Percentiles rank a stretch among this genome's conserved stretches.
Conservation (phyloP, 768 basidiomycete species). For the Amylocystis lapponica region DNA sequence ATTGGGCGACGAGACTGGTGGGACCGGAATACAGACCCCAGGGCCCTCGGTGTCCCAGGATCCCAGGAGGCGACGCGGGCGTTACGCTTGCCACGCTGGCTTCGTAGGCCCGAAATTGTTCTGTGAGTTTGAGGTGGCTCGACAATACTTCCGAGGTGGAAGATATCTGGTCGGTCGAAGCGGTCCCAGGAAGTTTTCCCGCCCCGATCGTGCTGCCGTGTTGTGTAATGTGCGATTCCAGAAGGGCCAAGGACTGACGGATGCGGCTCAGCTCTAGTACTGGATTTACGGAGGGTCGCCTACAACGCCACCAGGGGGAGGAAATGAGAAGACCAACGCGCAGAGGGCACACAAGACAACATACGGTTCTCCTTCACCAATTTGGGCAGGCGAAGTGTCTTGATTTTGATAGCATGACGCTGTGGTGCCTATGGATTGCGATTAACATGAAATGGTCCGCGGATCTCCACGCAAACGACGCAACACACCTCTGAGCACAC, state of each 20-base stretch:
- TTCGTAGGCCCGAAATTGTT: no score
- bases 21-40: conserved; percentile 77
- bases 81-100: no score
- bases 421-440: conserved; percentile 69
- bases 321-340: no score
- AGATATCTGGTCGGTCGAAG: no score
- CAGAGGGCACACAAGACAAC: no score
- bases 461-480: no score
- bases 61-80: conserved; percentile 52
- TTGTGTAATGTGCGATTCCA: conserved; percentile 64
- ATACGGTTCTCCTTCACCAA: no score
- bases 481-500: conserved; percentile 71
- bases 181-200: no score
- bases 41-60: conserved; percentile 58
- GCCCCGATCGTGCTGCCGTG: no score
- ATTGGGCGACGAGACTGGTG: conserved; percentile 67
- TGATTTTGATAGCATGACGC: conserved; percentile 75
- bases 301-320: conserved; percentile 6
- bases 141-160: no score
- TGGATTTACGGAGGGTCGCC: conserved; percentile 46
- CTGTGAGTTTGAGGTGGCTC: no score
- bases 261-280: conserved; percentile 62
- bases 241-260: conserved; percentile 60
- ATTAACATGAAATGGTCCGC: no score
- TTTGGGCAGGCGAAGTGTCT: conserved; percentile 33